Evolutionary conservation across 805 yeast species (phyloP).

Genomic region (Ogataea siamensis): DNA sequence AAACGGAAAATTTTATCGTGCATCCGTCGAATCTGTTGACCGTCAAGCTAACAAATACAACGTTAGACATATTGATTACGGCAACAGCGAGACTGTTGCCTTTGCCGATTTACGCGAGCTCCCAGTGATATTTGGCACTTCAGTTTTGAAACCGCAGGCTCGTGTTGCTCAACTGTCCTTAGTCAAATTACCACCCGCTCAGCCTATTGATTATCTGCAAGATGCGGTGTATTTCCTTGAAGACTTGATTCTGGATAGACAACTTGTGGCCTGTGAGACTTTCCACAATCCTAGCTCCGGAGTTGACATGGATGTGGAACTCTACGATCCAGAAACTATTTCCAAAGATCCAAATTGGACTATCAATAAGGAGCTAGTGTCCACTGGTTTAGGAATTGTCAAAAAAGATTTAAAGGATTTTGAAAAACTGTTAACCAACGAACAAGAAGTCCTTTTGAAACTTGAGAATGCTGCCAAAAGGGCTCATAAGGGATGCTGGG

Average conservation of each 20-base stretch:
- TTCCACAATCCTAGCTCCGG: slow-evolving; percentile 38
- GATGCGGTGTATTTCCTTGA: slow-evolving; percentile 56
- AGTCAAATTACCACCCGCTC: slow-evolving; percentile 55
- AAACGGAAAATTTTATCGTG: slow-evolving; percentile 59
- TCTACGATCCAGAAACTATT: slow-evolving; percentile 57
- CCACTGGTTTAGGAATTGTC: slow-evolving; percentile 60
- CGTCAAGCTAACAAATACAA: slow-evolving; percentile 41
- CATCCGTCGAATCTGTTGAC: slow-evolving; percentile 47
- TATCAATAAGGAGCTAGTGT: slow-evolving; percentile 56
- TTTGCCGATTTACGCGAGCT: slow-evolving; percentile 47
- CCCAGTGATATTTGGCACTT: slow-evolving; percentile 46
- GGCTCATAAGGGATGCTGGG: slow-evolving; percentile 65
- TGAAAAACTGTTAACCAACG: slow-evolving; percentile 37
- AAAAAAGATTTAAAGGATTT: slow-evolving; percentile 33
- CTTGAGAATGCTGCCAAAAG: slow-evolving; percentile 50
- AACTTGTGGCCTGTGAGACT: slow-evolving; percentile 53
- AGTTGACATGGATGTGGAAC: slow-evolving; percentile 48
- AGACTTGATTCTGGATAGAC: slow-evolving; percentile 49
- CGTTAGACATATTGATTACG: slow-evolving; percentile 63
- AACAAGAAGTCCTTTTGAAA: slow-evolving; percentile 39
- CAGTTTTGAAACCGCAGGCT: slow-evolving; percentile 50
- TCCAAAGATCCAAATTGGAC: slow-evolving; percentile 54
- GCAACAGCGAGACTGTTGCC: slow-evolving; percentile 48
- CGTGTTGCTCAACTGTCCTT: slow-evolving; percentile 52
- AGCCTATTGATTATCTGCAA: slow-evolving; percentile 51